Evolutionary conservation across 352 stramenopile species (phyloP).

Genomic region (Plasmopara viticola): DNA sequence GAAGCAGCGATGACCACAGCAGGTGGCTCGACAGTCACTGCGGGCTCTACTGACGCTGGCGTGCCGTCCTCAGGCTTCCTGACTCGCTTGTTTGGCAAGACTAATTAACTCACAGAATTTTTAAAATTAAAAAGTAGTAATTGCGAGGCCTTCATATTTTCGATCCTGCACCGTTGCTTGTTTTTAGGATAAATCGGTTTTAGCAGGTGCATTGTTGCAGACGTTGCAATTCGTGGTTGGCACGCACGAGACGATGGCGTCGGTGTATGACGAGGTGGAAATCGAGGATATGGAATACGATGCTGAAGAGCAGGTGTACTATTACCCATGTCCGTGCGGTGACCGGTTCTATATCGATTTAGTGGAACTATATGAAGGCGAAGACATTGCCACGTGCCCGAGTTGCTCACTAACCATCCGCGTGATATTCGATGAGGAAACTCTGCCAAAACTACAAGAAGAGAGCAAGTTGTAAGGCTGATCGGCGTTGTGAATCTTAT

Average conservation of each 20-base stretch:
- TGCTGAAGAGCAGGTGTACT: slow-evolving; percentile 90
- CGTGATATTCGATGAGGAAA: slow-evolving; percentile 93
- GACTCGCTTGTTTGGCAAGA: slow-evolving; percentile 50
- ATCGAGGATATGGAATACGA: slow-evolving; percentile 98
- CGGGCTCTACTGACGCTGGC: slow-evolving; percentile 3
- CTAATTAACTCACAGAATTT: slow-evolving; percentile 16
- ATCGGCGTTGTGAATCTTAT: too few relatives aligned
- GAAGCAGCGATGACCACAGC: slow-evolving; percentile 15
- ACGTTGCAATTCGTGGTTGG: slow-evolving; percentile 3
- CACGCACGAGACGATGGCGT: slow-evolving; percentile 42
- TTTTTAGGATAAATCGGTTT: slow-evolving; percentile 11
- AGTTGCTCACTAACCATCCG: slow-evolving; percentile 95
- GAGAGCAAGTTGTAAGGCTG: slow-evolving; percentile 23
- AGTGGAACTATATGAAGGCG: slow-evolving; percentile 88
- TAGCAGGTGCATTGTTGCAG: slow-evolving; percentile 6
- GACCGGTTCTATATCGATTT: slow-evolving; percentile 89
- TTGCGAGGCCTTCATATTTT: not conserved
- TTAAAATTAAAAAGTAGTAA: not conserved
- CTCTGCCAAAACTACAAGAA: slow-evolving; percentile 63
- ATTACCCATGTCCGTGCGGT: slow-evolving; percentile 97
- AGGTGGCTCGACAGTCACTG: slow-evolving; percentile 2
- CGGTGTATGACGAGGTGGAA: slow-evolving; percentile 97
- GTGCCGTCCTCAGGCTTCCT: slow-evolving; percentile 37
- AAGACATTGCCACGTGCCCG: slow-evolving; percentile 95
- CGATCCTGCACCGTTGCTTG: too few relatives aligned